These are phyloP conservation scores for Penicillium psychrofluorescens DNA, from an alignment of 495 filamentous ascomycete genomes.

Conservation along the genomic window DNA sequence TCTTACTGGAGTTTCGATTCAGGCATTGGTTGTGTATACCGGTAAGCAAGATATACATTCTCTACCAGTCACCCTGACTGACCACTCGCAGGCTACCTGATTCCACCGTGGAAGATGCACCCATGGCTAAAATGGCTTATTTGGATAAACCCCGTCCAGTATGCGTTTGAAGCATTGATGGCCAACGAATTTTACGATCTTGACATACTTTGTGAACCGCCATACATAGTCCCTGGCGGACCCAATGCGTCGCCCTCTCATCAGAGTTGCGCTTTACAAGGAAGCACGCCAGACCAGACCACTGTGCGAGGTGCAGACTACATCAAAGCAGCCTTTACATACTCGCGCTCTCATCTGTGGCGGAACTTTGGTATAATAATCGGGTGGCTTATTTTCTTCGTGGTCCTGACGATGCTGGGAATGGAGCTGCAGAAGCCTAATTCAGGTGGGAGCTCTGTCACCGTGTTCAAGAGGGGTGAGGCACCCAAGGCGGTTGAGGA, in stretches of 20 bases:
- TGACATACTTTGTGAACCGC: conserved; percentile 55
- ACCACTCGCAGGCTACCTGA: conserved; percentile 73
- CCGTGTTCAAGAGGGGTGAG: conserved; percentile 59
- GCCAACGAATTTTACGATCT: conserved; percentile 69
- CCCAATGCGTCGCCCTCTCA: conserved; percentile 55
- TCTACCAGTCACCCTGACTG: conserved; percentile 71
- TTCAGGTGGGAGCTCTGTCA: conserved; percentile 62
- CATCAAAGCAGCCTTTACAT: conserved; percentile 55
- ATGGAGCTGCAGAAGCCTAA: conserved; percentile 67
- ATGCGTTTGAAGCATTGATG: conserved; percentile 71
- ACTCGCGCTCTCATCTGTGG: conserved; percentile 56
- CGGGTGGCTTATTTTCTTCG: conserved; percentile 57
- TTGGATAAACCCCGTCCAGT: conserved; percentile 69
- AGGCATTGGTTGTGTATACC: conserved; percentile 71
- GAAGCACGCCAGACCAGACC: conserved; percentile 52
- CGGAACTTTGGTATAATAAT: conserved; percentile 71
- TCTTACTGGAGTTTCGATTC: conserved; percentile 56
- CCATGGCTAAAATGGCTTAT: conserved; percentile 78
- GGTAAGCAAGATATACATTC: conserved; percentile 67
- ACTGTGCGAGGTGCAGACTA: conserved; percentile 55
- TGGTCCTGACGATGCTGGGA: conserved; percentile 62
- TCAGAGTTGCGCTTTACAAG: conserved; percentile 68
- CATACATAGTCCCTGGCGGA: conserved; percentile 59
- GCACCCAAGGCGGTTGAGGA: conserved; percentile 46
- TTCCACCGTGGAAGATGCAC: conserved; percentile 61